These are phyloP conservation scores for Naganishia sp. DNA, from an alignment of 1,284 basidiomycete genomes.

Conservation along the genomic window DNA sequence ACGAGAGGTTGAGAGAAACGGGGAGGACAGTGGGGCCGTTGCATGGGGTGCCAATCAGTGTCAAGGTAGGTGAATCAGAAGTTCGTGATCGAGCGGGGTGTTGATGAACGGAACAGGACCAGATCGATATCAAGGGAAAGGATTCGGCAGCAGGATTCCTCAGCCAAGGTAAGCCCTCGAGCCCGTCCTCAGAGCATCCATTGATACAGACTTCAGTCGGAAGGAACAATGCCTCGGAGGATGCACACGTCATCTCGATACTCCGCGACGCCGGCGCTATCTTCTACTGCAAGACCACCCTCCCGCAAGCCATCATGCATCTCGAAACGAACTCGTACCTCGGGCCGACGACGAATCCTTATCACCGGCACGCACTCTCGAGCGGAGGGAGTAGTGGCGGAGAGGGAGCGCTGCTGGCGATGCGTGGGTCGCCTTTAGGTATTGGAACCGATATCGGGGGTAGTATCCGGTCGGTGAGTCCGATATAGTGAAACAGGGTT, in stretches of 20 bases:
- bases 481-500: no score
- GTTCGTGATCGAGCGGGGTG: not conserved
- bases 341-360: slow-evolving; percentile 56
- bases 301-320: slow-evolving; percentile 42
- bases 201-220: slow-evolving; percentile 1
- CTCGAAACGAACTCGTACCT: slow-evolving; percentile 35
- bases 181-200: not conserved
- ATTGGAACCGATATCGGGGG: slow-evolving; percentile 63
- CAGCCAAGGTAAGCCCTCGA: not conserved
- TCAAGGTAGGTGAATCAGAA: slow-evolving; percentile 53
- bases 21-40: slow-evolving; percentile 62
- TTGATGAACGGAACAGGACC: slow-evolving; percentile 39
- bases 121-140: slow-evolving; percentile 51
- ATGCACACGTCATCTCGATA: slow-evolving; percentile 34
- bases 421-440: slow-evolving; percentile 62
- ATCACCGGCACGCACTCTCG: slow-evolving; percentile 57
- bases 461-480: slow-evolving; percentile 34
- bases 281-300: slow-evolving; percentile 40
- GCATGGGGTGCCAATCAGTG: slow-evolving; percentile 65
- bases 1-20: slow-evolving; percentile 59
- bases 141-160: slow-evolving; percentile 35
- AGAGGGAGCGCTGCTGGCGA: slow-evolving; percentile 65
- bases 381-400: slow-evolving; percentile 66
- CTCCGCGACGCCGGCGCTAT: slow-evolving; percentile 37
- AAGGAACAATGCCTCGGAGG: slow-evolving; percentile 13